These are phyloP conservation scores for Rhynchospora breviuscula DNA, from an alignment of 176 grass and related monocot species.

Conservation along the genomic window DNA sequence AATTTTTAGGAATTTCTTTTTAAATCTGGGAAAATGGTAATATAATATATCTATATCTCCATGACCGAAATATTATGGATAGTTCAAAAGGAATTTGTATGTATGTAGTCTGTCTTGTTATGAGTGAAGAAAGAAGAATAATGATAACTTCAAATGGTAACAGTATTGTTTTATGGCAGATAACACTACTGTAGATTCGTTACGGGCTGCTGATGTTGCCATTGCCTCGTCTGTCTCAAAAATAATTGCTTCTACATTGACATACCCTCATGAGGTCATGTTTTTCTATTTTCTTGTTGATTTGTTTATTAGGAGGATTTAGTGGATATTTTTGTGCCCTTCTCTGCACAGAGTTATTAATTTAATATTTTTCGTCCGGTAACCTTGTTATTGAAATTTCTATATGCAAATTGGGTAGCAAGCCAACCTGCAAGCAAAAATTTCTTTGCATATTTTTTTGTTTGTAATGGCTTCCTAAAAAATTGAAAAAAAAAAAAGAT, in stretches of 20 bases:
- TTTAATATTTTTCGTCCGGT: not conserved
- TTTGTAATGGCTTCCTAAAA: not conserved
- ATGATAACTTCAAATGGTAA: slow-evolving; percentile 17
- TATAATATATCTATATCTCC: not conserved
- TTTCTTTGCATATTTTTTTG: not conserved
- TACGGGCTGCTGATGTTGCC: slow-evolving; percentile 86
- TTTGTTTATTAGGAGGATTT: not conserved
- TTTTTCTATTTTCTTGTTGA: not conserved
- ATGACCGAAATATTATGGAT: not conserved
- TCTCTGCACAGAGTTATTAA: not conserved
- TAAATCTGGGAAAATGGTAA: too few relatives aligned
- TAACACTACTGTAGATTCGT: slow-evolving; percentile 79
- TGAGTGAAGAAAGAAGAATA: not conserved
- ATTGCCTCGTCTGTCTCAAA: slow-evolving; percentile 93
- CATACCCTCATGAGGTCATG: slow-evolving; percentile 81
- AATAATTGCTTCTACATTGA: slow-evolving; percentile 81
- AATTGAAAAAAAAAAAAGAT: not conserved
- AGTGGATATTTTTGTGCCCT: not conserved
- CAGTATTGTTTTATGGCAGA: slow-evolving; percentile 36
- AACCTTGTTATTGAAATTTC: not conserved
- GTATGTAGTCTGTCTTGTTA: not conserved
- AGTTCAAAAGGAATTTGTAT: not conserved
- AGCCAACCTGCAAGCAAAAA: not conserved
- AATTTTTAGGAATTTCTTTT: too few relatives aligned
- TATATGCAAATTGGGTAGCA: not conserved